Evolutionary conservation across 805 yeast species (phyloP).

Genomic region (Clavispora fructus): DNA sequence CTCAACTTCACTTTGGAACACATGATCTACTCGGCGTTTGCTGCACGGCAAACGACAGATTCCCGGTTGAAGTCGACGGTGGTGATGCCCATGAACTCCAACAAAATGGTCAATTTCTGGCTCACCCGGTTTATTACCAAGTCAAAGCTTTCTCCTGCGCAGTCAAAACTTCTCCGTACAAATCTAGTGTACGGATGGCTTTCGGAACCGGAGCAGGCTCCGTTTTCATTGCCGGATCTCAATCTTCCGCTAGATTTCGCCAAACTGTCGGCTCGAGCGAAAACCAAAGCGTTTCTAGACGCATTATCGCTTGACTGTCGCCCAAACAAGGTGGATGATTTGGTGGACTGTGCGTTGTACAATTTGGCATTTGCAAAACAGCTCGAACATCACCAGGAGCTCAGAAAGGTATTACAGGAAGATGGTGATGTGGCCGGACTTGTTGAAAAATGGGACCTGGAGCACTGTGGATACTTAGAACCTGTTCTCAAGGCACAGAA

Average conservation of each 20-base stretch:
- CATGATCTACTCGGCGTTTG: conserved; percentile 27
- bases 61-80: conserved; percentile 8
- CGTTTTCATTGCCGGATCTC: conserved; percentile 5
- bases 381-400: conserved; percentile 7
- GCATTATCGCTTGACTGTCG: conserved; percentile 1
- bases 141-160: conserved; percentile 4
- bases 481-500: not conserved
- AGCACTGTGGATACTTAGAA: conserved; percentile 9
- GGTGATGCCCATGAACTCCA: conserved; percentile 33
- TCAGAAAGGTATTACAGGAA: not conserved
- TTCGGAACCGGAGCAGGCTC: conserved; percentile 6
- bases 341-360: conserved; percentile 62
- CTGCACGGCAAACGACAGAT: conserved; percentile 13
- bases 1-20: conserved; percentile 35
- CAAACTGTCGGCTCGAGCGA: conserved; percentile 2
- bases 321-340: conserved; percentile 53
- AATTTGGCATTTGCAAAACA: conserved; percentile 23
- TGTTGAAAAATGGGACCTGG: conserved; percentile 8
- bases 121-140: conserved; percentile 28
- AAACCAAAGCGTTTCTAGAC: conserved; percentile 6
- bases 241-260: not conserved
- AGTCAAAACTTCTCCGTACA: conserved; percentile 9
- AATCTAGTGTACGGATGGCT: conserved; percentile 12
- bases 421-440: conserved; percentile 3
- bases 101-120: conserved; percentile 35